Base-by-base conservation (phyloP, 345 rosid species). In the Camelina laxa region DNA sequence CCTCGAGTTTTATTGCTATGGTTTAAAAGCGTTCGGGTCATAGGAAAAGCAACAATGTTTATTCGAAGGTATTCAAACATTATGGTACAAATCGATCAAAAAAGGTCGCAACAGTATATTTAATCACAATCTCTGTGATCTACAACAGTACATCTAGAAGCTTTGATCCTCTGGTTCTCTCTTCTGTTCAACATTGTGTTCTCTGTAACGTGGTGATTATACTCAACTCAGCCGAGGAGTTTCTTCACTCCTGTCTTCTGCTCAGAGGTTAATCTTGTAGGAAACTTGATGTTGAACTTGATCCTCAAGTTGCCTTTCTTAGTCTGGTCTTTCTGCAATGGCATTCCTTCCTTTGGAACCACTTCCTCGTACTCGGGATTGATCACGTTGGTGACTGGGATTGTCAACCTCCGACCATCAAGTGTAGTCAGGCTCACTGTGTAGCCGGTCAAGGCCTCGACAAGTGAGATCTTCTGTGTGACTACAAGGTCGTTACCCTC, bases 241-340 rank as follows among this genome's bases (percentile, higher is more conserved):
- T 79, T 79, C 72, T 81, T 84, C 55, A 86, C 78, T 45, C 90
- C 87, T 4, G 82, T 56, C 75, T 86, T 86, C 80, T 84, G 87
- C 74, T 84, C 90, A 17, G 80, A 14, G 21, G 77, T 81, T 70
- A 76, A 76, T 73, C 81, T 81, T 4, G 85, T 56, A 1, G 95
- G 95, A 76, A 89, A 89, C 80, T 64, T 80, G 72, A 89, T 75
- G 74, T 84, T 80, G 73, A 89, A 89, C 61, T 82, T 87, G 77
- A 89, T 83, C 77, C 79, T 79, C 65, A 87, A 80, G 60, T 83
- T 84, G 0, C 91, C 90, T 73, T 49, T 84, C 80, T 72, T 83
- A 44, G 64, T 72, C 35, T 87, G 87, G 35, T 88, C 89, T 73
- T 83, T 84, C 41, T 86, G 86, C 6, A 82, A 66, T 0, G 92